phyloP scores from a whole-genome alignment of 1,139 yeast species.

The Groenewaldozyma auringiensis region DNA sequence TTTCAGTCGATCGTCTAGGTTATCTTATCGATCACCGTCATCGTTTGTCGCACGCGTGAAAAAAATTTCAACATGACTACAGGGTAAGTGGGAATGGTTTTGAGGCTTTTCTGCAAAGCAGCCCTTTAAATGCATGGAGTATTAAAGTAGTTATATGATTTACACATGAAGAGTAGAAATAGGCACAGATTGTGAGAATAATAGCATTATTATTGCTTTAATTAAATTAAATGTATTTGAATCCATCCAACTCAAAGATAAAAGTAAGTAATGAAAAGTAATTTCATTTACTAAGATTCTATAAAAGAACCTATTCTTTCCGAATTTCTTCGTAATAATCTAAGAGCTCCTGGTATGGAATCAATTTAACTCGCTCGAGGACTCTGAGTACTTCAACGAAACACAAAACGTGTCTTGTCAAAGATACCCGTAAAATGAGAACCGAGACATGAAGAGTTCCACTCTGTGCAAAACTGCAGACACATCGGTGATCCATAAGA shows the following conservation, averaged over 20 bases:
- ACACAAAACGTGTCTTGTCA: background rate
- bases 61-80: no score
- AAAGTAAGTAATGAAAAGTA: background rate
- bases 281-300: no score
- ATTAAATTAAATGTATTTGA: background rate
- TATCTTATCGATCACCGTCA: background rate
- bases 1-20: background rate
- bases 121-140: no score
- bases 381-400: background rate
- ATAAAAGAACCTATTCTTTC: no score
- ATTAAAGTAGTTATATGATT: no score
- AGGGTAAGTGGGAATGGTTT: no score
- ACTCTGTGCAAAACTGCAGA: constrained; percentile 8
- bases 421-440: background rate
- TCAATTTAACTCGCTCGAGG: background rate
- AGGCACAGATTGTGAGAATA: no score
- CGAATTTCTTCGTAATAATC: no score
- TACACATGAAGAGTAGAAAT: no score
- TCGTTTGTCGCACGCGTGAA: no score
- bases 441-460: background rate
- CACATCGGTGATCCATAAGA: constrained; percentile 9
- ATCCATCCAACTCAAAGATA: background rate
- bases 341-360: background rate
- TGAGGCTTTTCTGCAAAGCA: no score
- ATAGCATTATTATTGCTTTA: no score